Conservation (phyloP, 768 basidiomycete genomes). For the Boletellus ananiceps region DNA sequence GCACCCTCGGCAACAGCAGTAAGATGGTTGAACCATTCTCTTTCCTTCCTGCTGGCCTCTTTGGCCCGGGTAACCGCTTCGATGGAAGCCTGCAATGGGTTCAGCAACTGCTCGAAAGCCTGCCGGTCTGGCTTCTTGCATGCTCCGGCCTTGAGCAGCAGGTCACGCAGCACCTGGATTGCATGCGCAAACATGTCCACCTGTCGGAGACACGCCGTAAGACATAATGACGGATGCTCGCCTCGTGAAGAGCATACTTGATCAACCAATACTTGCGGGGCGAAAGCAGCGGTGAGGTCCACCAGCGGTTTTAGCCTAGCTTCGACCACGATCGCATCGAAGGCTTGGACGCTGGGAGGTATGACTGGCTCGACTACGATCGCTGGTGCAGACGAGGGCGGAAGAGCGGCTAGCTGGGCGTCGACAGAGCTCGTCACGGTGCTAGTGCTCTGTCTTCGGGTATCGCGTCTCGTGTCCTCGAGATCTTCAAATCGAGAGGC, state of each 20-base stretch:
- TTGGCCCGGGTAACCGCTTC: conserved; percentile 76
- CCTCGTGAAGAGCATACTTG: conserved; percentile 51
- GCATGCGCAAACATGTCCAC: conserved; percentile 62
- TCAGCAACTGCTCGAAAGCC: conserved; percentile 52
- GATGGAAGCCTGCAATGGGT: conserved; percentile 66
- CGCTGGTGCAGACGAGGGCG: conserved; percentile 33
- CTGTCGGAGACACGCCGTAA: conserved; percentile 36
- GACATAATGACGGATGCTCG: neutral
- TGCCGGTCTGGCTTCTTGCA: conserved; percentile 79
- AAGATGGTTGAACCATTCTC: conserved; percentile 81
- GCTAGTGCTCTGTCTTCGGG: conserved; percentile 28
- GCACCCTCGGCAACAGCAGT: conserved; percentile 79
- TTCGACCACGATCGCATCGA: conserved; percentile 67
- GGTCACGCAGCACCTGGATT: conserved; percentile 60
- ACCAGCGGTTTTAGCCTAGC: conserved; percentile 72
- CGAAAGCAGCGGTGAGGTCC: conserved; percentile 65
- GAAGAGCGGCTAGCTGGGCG: conserved; percentile 26
- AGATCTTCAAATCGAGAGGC: conserved; percentile 94
- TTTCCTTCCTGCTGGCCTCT: conserved; percentile 73
- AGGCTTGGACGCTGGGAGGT: conserved; percentile 65
- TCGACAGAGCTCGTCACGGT: conserved; percentile 27
- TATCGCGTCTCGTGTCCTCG: conserved; percentile 44
- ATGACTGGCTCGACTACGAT: conserved; percentile 37
- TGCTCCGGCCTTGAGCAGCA: conserved; percentile 61
- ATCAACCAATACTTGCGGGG: conserved; percentile 64